A percentile compares a stretch with the other conserved stretches of the same genome.
These are phyloP conservation scores for Hortiboletus campestris DNA, from an alignment of 768 basidiomycete species.

Conservation along the genomic window DNA sequence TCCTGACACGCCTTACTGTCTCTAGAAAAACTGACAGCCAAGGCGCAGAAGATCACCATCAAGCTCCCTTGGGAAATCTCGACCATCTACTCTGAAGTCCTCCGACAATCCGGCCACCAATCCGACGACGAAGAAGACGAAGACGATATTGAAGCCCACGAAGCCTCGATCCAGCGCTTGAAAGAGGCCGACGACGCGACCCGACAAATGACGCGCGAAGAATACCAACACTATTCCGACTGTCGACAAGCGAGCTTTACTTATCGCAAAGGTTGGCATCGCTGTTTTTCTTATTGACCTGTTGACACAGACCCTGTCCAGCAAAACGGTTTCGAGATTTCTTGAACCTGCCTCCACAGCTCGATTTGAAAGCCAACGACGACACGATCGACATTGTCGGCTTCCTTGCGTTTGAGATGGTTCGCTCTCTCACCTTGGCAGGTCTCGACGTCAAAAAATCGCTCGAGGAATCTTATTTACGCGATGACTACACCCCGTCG, in stretches of 20 bases:
- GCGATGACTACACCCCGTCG: slow-evolving; percentile 54
- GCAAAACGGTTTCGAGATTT: slow-evolving; percentile 96
- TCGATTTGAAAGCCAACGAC: slow-evolving; percentile 88
- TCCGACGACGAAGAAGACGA: slow-evolving; percentile 96
- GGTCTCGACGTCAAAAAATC: slow-evolving; percentile 82
- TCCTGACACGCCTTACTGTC: background rate
- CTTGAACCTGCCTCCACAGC: slow-evolving; percentile 79
- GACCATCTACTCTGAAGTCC: slow-evolving; percentile 86
- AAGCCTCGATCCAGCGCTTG: slow-evolving; percentile 86
- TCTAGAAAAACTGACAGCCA: slow-evolving; percentile 72
- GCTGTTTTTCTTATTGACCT: background rate
- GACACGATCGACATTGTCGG: slow-evolving; percentile 96
- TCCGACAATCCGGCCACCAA: slow-evolving; percentile 71
- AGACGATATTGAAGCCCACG: slow-evolving; percentile 93
- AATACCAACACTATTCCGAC: slow-evolving; percentile 96
- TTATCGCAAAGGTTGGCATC: slow-evolving; percentile 80
- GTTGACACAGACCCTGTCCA: slow-evolving; percentile 26
- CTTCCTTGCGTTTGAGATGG: slow-evolving; percentile 97
- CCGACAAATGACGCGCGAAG: slow-evolving; percentile 92
- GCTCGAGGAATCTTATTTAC: slow-evolving; percentile 67
- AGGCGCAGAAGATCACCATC: slow-evolving; percentile 90
- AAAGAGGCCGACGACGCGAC: slow-evolving; percentile 97
- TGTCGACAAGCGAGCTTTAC: slow-evolving; percentile 97
- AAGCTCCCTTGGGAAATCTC: slow-evolving; percentile 96
- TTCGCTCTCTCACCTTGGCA: slow-evolving; percentile 86